Evolutionary conservation across 768 basidiomycete species (phyloP).

Genomic region (Phylloporus arenicola): DNA sequence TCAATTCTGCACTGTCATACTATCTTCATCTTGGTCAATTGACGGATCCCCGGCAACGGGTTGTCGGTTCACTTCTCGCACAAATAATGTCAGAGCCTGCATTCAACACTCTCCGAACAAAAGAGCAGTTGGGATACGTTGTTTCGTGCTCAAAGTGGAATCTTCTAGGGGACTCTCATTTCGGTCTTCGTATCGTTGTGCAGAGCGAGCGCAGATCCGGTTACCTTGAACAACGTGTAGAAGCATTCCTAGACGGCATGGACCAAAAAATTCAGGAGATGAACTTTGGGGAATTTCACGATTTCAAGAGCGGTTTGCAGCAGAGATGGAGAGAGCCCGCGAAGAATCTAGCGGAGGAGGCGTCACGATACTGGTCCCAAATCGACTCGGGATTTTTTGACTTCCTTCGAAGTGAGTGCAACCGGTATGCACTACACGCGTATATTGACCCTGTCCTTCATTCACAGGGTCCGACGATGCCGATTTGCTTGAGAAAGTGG

Average conservation of each 20-base stretch:
- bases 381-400: slow-evolving; percentile 80
- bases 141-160: slow-evolving; percentile 60
- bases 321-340: slow-evolving; percentile 78
- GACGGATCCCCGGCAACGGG: slow-evolving; percentile 57
- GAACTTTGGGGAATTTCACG: slow-evolving; percentile 64
- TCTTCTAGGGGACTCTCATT: slow-evolving; percentile 59
- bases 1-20: slow-evolving; percentile 84
- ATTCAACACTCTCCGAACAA: slow-evolving; percentile 86
- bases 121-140: slow-evolving; percentile 94
- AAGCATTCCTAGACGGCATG: slow-evolving; percentile 80
- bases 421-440: background rate
- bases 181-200: slow-evolving; percentile 76
- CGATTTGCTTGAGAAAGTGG: slow-evolving; percentile 53
- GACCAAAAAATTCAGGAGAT: slow-evolving; percentile 62
- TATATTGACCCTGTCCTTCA: background rate
- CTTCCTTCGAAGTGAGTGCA: slow-evolving; percentile 71
- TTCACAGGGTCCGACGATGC: slow-evolving; percentile 68
- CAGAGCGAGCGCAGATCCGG: slow-evolving; percentile 81
- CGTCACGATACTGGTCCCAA: slow-evolving; percentile 57
- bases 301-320: slow-evolving; percentile 73
- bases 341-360: slow-evolving; percentile 87
- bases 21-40: slow-evolving; percentile 74
- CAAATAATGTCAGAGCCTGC: slow-evolving; percentile 89
- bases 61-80: slow-evolving; percentile 62
- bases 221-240: slow-evolving; percentile 83